Evolutionary conservation across 768 basidiomycete genomes (phyloP).

Genomic region (Kondoa malvinella): DNA sequence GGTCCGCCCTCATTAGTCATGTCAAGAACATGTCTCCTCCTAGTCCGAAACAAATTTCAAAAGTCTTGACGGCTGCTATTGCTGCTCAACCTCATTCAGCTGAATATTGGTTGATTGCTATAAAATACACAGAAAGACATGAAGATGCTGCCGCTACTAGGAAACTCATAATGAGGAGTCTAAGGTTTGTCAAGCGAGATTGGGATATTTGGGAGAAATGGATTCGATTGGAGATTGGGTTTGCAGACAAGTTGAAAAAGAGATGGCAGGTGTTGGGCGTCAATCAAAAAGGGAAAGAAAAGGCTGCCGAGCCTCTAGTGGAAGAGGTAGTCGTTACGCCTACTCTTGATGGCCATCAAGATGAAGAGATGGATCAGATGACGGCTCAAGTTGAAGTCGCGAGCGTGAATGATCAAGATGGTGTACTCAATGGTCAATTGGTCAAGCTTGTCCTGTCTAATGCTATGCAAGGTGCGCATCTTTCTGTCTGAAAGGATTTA

Average conservation of each 20-base stretch:
- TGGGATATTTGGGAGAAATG: not conserved
- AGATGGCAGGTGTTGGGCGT: constrained; percentile 1
- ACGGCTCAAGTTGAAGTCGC: not conserved
- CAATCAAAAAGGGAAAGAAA: not conserved
- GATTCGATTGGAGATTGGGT: not conserved
- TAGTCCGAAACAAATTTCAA: not conserved
- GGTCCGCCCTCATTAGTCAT: not conserved
- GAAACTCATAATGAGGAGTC: constrained; percentile 1
- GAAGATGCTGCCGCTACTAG: not conserved
- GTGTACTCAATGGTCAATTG: not conserved
- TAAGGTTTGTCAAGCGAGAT: not conserved
- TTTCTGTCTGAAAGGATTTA: not conserved
- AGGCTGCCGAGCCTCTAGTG: not conserved
- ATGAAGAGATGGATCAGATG: not conserved
- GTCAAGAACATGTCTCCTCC: not conserved
- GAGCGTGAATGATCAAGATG: not conserved
- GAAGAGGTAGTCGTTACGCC: not conserved
- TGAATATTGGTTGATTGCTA: not conserved
- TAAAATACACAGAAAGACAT: not conserved
- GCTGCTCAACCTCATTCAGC: not conserved
- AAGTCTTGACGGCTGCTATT: not conserved
- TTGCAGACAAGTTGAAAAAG: not conserved
- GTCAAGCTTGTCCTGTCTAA: not conserved
- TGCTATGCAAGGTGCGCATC: not conserved
- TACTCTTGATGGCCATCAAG: not conserved